Evolutionary conservation across 2,329 filamentous ascomycete species (phyloP).

Genomic region (Rutstroemia sp.): DNA sequence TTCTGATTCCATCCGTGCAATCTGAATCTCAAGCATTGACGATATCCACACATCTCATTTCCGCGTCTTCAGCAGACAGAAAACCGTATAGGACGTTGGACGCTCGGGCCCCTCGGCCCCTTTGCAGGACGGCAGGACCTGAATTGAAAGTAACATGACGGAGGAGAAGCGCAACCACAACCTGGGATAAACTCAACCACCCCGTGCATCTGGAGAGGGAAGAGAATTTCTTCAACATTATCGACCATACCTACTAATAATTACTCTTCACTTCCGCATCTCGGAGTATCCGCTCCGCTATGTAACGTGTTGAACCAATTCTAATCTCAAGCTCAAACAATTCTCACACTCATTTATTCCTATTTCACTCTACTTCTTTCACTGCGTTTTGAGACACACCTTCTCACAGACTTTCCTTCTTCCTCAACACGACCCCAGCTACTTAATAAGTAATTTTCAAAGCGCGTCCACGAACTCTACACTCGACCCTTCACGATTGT

Average conservation of each 20-base stretch:
- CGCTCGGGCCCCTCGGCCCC: too few species aligned
- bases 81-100: too few species aligned
- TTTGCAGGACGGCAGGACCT: too few species aligned
- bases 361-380: not conserved
- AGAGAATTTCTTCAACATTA: too few species aligned
- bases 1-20: too few species aligned
- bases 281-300: not conserved
- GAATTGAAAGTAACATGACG: too few species aligned
- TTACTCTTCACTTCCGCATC: not conserved
- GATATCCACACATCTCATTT: too few species aligned
- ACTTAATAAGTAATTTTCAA: not conserved
- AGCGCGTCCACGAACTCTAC: not conserved
- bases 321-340: conserved; percentile 1
- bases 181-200: too few species aligned
- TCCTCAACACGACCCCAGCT: not conserved
- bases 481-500: not conserved
- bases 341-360: conserved; percentile 8
- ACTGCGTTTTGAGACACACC: not conserved
- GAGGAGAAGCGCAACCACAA: too few species aligned
- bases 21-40: too few species aligned
- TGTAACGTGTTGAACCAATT: not conserved
- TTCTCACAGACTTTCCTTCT: not conserved
- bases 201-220: too few species aligned
- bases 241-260: not conserved
- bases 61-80: too few species aligned